Evolutionary conservation across 805 yeast species (phyloP).

Genomic region (Candida cerambycidarum): DNA sequence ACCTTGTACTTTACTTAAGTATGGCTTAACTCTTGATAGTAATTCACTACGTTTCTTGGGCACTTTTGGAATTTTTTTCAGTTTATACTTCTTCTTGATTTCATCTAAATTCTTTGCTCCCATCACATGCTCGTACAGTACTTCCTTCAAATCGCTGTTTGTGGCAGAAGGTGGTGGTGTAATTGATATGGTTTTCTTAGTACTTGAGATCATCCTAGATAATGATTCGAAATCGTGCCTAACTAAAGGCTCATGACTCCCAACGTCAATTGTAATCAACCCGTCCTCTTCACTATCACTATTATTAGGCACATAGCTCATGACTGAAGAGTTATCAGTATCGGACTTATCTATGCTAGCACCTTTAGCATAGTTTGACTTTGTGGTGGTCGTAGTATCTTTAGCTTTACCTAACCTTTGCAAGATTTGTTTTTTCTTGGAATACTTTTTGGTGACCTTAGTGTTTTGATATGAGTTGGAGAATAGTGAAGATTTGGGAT

Average conservation of each 20-base stretch:
- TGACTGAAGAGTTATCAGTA: neutral
- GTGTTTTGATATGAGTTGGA: no score
- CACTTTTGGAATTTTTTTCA: slow-evolving; percentile 18
- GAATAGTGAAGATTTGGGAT: neutral
- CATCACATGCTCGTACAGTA: neutral
- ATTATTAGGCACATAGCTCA: slow-evolving; percentile 8
- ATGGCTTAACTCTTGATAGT: slow-evolving; percentile 24
- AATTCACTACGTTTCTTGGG: slow-evolving; percentile 20
- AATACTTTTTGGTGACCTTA: neutral
- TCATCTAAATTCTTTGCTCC: slow-evolving; percentile 8
- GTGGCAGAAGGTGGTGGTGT: no score
- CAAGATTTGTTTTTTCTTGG: neutral
- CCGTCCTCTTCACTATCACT: slow-evolving; percentile 6
- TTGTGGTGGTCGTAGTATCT: no score
- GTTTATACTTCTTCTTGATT: slow-evolving; percentile 17
- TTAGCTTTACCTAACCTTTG: slow-evolving; percentile 1
- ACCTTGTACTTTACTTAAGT: slow-evolving; percentile 32
- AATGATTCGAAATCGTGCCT: slow-evolving; percentile 1
- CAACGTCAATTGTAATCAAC: slow-evolving; percentile 8
- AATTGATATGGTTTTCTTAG: neutral
- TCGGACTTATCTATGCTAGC: neutral
- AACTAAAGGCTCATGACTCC: neutral
- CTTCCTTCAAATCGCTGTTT: neutral
- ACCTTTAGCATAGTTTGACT: neutral
- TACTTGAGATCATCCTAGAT: neutral